Base-by-base conservation (phyloP, 345 rosid species). In the Jatropha curcas region DNA sequence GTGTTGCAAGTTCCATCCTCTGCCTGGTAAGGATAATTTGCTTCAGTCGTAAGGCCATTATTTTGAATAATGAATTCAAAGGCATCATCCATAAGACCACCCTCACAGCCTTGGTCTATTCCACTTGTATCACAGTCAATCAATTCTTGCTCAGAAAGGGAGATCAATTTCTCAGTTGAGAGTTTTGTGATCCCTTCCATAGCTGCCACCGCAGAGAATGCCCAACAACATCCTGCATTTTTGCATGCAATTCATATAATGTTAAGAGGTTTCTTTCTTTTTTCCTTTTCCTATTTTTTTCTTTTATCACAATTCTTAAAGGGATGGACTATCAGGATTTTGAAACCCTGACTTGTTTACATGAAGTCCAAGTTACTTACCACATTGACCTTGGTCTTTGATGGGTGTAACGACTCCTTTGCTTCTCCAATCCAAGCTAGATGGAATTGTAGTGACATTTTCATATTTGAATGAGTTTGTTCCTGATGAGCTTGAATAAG, bases 131-230 rank as follows among this genome's bases (percentile, higher is more conserved):
- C 88, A 31, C 94, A 86, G 34, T 88, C 92, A 28, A 85, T 74
- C 39, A 82, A 73, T 48, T 89, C 86, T 73, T 86, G 90, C 74
- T 81, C 86, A 0, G 89, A 86, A 19, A 84, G 78, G 31, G 88
- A 75, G 13, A 77, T 51, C 52, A 86, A 78, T n/a, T 81, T 72
- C 19, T 82, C 84, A 3, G 83, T 73, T 17, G 76, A 73, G 61
- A 86, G 80, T 59, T 76, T 76, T 70, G 80, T 78, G 33, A 79
- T 46, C 16, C 89, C 89, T 81, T 88, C 89, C 68, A 82, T 76
- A 37, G 89, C 92, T 2, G 89, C 88, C 4, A 84, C 81, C 0
- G 86, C 85, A 1, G 93, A 82, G 68, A 90, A 86, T 30, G 91
- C 88, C 88, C 89, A 87, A n/a, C 91, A 86, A 37, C 77, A 79